phyloP scores from a whole-genome alignment of 352 stramenopile genomes.

The Paralagenidium karlingii region DNA sequence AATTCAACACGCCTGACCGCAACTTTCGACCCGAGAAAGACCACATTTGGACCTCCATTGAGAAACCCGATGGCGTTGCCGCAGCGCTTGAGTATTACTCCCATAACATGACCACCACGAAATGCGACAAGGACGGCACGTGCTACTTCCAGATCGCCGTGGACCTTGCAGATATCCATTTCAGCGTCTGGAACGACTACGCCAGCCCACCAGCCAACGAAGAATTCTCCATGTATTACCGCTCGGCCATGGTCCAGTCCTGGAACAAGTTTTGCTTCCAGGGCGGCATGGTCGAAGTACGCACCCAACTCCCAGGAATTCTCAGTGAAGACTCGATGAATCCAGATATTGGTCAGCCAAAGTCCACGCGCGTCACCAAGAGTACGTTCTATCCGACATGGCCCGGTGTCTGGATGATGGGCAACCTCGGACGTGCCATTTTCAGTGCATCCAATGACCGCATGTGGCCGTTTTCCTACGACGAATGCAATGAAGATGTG shows the following conservation, averaged over 20 bases:
- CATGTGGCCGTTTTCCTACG: constrained; percentile 88
- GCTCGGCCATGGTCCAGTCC: constrained; percentile 68
- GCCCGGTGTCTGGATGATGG: constrained; percentile 87
- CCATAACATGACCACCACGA: constrained; percentile 62
- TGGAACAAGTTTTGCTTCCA: constrained; percentile 94
- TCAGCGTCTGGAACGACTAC: constrained; percentile 47
- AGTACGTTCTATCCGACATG: constrained; percentile 33
- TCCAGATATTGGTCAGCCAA: constrained; percentile 17
- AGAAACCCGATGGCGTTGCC: constrained; percentile 93
- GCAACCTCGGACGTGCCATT: constrained; percentile 73
- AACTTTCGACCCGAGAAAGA: constrained; percentile 85
- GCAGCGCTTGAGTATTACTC: constrained; percentile 89
- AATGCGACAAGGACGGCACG: constrained; percentile 23
- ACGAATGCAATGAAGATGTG: constrained; percentile 54
- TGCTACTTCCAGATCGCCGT: constrained; percentile 54
- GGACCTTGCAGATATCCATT: constrained; percentile 20
- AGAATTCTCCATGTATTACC: constrained; percentile 28
- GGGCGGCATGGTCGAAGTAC: constrained; percentile 84
- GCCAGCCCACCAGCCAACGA: constrained; percentile 30
- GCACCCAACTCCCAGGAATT: constrained; percentile 74
- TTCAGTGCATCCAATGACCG: constrained; percentile 78
- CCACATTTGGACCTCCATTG: constrained; percentile 88
- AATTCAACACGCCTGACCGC: constrained; percentile 82
- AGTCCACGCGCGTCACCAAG: constrained; percentile 4
- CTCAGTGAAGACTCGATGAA: constrained; percentile 25